Evolutionary conservation across 2,329 filamentous ascomycete genomes (phyloP), one percentile per base, ranked within the genome.

Genomic region (Sarocladium strictum): DNA sequence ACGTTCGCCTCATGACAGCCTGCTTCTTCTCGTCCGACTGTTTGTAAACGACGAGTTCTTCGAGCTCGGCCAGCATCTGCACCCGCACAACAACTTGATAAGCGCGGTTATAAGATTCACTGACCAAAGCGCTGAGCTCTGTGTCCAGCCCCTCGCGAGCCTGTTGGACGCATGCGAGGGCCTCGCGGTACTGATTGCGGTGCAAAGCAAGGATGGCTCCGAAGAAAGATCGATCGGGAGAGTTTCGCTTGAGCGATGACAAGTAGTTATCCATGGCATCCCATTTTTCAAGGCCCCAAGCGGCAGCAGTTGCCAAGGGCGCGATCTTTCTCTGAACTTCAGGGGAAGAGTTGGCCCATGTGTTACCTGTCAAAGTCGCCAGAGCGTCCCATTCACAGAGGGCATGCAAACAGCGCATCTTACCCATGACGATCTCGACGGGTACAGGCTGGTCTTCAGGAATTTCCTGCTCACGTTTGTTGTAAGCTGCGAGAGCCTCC

Each of bases 61-160:
- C 94, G 3, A 99, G 79, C 70, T 99, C 94, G 3, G 95, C 94
- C 62, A 99, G 84, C 95, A 99, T 99, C 71, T 99, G 94, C 1
- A 99, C 92, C 41, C 94, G 87, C 45, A 99, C 93, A 57, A 99
- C 91, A n/a, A 97, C 93, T 60, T 93, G 86, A 71, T 99, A 99
- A 10, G 94, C 95, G 57, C 94, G 85, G 63, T 96, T 97, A 70
- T 99, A 99, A 2, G 93, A 97, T 69, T 99, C 94, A 66, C 92
- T 95, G n/a, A 99, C 86, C 2, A 99, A 80, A 3, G 94, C 94
- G 63, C 91, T 96, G 33, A 99, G 80, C 67, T 99, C 95, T 0
- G 93, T 96, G 63, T 99, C 95, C 15, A 99, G 80, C 9, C 90
- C 92, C 68, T 97, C 93, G 38, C 94, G 84, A 40, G 93, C 93